Conservation (phyloP, 306 rosid species). For the Canavalia gladiata region DNA sequence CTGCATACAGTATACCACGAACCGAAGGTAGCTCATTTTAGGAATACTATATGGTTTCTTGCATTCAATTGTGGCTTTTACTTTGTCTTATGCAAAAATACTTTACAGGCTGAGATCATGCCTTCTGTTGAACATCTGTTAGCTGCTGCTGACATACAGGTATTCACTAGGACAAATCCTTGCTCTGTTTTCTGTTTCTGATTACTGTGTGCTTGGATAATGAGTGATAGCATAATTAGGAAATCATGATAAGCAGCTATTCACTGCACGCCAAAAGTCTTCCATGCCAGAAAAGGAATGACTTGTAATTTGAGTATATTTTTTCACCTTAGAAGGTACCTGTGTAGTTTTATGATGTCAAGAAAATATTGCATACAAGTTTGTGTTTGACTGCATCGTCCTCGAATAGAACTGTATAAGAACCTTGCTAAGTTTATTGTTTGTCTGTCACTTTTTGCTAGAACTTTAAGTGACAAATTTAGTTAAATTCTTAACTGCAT, state of each 20-base stretch:
- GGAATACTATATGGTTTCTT: conserved; percentile 11
- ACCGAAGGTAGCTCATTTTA: conserved; percentile 74
- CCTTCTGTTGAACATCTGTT: conserved; percentile 85
- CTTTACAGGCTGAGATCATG: conserved; percentile 86
- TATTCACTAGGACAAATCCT: conserved; percentile 39
- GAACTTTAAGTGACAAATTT: background rate
- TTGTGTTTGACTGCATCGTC: conserved; percentile 23
- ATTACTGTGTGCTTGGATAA: conserved; percentile 36
- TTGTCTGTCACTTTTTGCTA: background rate
- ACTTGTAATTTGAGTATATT: background rate
- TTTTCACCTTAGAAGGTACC: background rate
- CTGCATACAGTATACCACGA: conserved; percentile 81
- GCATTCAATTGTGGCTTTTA: conserved; percentile 40
- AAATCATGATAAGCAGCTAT: conserved; percentile 5
- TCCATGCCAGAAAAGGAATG: conserved; percentile 13
- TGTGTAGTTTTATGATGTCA: background rate
- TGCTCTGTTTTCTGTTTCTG: conserved; percentile 24
- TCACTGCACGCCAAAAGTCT: conserved; percentile 19
- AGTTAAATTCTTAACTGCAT: background rate
- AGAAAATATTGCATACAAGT: conserved; percentile 17
- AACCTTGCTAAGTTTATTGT: conserved; percentile 15
- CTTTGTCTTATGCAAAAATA: conserved; percentile 43
- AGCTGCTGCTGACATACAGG: conserved; percentile 89
- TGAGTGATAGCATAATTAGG: conserved; percentile 35
- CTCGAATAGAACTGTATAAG: conserved; percentile 15